Percentiles rank a stretch among this genome's conserved stretches.
Conservation (phyloP, 2,329 filamentous ascomycete genomes). For the Pseudocercospora crystallina region DNA sequence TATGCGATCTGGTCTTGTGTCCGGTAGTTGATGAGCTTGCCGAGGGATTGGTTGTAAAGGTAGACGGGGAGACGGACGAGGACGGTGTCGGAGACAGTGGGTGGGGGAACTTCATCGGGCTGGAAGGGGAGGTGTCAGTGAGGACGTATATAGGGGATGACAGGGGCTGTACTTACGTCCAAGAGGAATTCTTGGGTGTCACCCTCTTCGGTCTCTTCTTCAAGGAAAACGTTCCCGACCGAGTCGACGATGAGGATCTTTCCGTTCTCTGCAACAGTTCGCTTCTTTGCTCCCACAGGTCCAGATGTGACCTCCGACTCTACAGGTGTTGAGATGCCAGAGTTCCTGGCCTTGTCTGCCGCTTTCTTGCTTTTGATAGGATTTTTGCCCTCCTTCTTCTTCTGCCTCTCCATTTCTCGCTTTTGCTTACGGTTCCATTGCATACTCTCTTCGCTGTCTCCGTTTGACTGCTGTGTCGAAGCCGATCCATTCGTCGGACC, state of each 20-base stretch:
- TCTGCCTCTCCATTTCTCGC: slow-evolving; percentile 82
- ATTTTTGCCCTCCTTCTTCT: slow-evolving; percentile 65
- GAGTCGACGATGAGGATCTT: slow-evolving; percentile 93
- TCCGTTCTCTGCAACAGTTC: slow-evolving; percentile 89
- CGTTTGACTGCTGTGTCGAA: slow-evolving; percentile 42
- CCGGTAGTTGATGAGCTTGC: slow-evolving; percentile 43
- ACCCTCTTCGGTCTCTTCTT: slow-evolving; percentile 86
- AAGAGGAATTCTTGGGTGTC: slow-evolving; percentile 79
- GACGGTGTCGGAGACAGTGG: slow-evolving; percentile 78
- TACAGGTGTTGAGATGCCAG: slow-evolving; percentile 55
- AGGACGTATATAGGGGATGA: neutral
- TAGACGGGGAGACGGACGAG: slow-evolving; percentile 76
- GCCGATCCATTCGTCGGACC: slow-evolving; percentile 26
- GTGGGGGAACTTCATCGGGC: slow-evolving; percentile 75
- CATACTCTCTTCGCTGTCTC: slow-evolving; percentile 53
- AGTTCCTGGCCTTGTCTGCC: slow-evolving; percentile 51
- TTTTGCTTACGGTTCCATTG: slow-evolving; percentile 77
- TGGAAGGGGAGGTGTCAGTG: slow-evolving; percentile 37
- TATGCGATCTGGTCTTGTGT: slow-evolving; percentile 30
- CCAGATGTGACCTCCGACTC: slow-evolving; percentile 53
- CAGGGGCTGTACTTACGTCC: slow-evolving; percentile 64
- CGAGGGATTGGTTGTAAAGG: slow-evolving; percentile 57
- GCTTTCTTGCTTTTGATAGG: slow-evolving; percentile 49
- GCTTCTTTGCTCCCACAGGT: slow-evolving; percentile 76
- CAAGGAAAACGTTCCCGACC: slow-evolving; percentile 88